These are phyloP conservation scores for Trichoderma sp. DNA, from an alignment of 2,329 filamentous ascomycete species.

Conservation along the genomic window DNA sequence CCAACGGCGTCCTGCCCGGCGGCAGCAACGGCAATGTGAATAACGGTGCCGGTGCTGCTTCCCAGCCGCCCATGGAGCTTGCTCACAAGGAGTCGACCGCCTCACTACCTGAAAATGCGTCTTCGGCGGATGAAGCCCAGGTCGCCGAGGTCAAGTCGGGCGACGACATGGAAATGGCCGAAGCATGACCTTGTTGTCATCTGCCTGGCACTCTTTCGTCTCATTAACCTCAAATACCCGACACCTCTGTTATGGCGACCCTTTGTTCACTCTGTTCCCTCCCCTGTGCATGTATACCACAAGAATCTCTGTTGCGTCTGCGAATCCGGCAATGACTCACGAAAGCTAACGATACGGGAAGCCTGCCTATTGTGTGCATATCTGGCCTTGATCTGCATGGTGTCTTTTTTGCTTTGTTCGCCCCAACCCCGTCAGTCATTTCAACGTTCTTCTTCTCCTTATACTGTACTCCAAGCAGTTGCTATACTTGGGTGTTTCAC, in stretches of 20 bases:
- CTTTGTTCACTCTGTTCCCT: not conserved
- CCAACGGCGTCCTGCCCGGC: constrained; percentile 34
- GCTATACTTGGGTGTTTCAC: not conserved
- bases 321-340: constrained; percentile 16
- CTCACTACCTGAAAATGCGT: constrained; percentile 30
- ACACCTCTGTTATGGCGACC: not conserved
- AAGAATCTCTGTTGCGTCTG: not conserved
- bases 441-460: not conserved
- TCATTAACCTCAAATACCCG: not conserved
- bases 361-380: not conserved
- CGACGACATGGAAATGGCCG: constrained; percentile 35
- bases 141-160: constrained; percentile 34
- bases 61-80: constrained; percentile 29
- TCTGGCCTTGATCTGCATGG: not conserved
- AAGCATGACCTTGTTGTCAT: constrained; percentile 29
- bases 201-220: not conserved
- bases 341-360: constrained; percentile 14
- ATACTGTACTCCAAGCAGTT: not conserved
- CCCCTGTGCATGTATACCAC: constrained; percentile 13
- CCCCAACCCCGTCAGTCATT: constrained; percentile 2
- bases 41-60: not conserved
- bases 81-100: constrained; percentile 35
- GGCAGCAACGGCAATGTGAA: constrained; percentile 28
- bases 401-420: not conserved
- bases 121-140: constrained; percentile 33